Evolutionary conservation across 257 asterid species (phyloP), one percentile per base, ranked within the genome.

Genomic region (Verbena officinalis): DNA sequence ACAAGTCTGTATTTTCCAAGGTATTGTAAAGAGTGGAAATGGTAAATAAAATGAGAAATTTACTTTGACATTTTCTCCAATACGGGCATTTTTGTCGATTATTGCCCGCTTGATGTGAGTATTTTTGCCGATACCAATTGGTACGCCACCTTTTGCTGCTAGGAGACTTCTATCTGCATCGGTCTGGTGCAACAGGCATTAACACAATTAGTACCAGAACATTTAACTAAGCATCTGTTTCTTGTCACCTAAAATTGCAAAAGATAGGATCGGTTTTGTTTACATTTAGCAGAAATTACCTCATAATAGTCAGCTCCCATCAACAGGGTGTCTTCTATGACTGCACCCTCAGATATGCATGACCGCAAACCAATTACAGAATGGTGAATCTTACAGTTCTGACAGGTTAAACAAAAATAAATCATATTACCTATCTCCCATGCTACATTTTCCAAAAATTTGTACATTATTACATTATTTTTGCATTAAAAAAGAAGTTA

Each of bases 281-380:
- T 51, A 31, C 17, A 12, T 12, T 15, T 7, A 24, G 19, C 2
- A 54, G 16, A 49, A 15, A 57, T 57, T 74, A 85, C 93, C 89
- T 85, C 93, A 38, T 85, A 85, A 74, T 85, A 85, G 71, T 85
- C 93, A 27, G 93, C 93, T 71, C 93, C 93, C 93, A 85, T 85
- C 69, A 85, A 16, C 59, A 85, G 73, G 7, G 89, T 67, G 67
- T 85, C 93, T 67, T 85, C 93, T 12, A 85, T 82, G 56, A 85
- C 65, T 27, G 93, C 93, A 67, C 93, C 93, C 65, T 85, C 89
- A 2, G 89, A 82, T 62, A 83, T 85, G 82, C 89, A 85, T 1
- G 93, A 85, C 33, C 93, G 71, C 33, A 85, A 77, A 21, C 93
- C 93, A 24, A 85, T 79, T 27, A 83, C 93, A 20, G 93, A 85